These are phyloP conservation scores for Vitis amurensis DNA, from an alignment of 164 flowering plant species.

Conservation along the genomic window DNA sequence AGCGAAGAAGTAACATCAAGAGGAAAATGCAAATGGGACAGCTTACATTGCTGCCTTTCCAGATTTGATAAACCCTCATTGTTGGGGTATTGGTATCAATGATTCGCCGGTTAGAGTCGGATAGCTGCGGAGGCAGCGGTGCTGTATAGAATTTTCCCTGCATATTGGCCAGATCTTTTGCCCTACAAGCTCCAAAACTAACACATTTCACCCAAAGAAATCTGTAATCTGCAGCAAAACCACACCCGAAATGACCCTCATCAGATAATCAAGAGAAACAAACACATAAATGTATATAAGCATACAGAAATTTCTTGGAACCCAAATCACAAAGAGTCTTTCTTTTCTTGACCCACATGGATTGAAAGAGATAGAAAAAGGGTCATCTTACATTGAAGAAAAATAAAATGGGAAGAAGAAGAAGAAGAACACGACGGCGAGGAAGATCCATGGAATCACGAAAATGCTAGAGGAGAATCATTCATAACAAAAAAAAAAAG, in stretches of 20 bases:
- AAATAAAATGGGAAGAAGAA: too few species aligned
- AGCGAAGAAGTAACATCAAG: neutral
- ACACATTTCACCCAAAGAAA: neutral
- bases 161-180: neutral
- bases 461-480: too few species aligned
- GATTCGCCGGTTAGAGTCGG: conserved; percentile 20
- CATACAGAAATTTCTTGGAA: too few species aligned
- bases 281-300: too few species aligned
- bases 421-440: too few species aligned
- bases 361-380: too few species aligned
- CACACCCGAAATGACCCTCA: neutral
- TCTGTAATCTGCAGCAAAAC: neutral
- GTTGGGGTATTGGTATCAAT: conserved; percentile 9
- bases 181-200: neutral
- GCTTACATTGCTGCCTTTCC: conserved; percentile 44
- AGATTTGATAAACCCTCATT: conserved; percentile 35
- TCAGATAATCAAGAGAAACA: neutral
- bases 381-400: too few species aligned
- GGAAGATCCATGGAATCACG: too few species aligned
- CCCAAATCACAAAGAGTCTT: too few species aligned
- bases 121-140: conserved; percentile 22
- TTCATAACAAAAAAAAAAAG: too few species aligned
- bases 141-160: conserved; percentile 2
- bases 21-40: neutral
- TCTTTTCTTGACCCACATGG: too few species aligned